These are phyloP conservation scores for Globisporangium camurandrum DNA, from an alignment of 352 stramenopile species.

Conservation along the genomic window DNA sequence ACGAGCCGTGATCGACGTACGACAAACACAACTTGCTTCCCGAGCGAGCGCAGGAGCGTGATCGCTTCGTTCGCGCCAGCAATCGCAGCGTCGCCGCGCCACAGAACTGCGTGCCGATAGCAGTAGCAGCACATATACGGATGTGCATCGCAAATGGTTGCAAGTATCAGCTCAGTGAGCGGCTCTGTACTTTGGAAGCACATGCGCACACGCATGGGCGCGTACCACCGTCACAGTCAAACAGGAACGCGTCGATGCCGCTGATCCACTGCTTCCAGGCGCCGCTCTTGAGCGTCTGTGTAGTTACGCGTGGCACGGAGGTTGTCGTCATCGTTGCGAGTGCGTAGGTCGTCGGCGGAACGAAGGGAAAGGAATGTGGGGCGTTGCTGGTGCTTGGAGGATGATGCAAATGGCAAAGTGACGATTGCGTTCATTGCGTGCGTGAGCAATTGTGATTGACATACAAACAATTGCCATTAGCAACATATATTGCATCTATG, in stretches of 20 bases:
- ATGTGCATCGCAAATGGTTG: no score
- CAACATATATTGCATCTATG: no score
- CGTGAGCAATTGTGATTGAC: no score
- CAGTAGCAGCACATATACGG: no score
- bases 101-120: conserved; percentile 33
- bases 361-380: background rate
- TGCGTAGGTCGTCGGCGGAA: no score
- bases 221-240: conserved; percentile 79
- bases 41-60: conserved; percentile 52
- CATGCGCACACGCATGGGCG: no score
- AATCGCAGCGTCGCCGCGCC: conserved; percentile 58
- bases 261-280: conserved; percentile 55
- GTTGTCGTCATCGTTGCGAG: conserved; percentile 2
- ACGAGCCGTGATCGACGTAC: conserved; percentile 20
- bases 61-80: conserved; percentile 57
- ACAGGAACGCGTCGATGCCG: conserved; percentile 62
- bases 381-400: conserved; percentile 3
- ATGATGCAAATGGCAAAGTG: background rate
- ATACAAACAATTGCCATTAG: no score
- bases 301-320: conserved; percentile 17
- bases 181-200: background rate
- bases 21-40: conserved; percentile 83
- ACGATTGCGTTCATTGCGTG: no score
- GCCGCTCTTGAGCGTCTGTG: conserved; percentile 27
- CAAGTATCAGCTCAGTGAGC: no score